Conservation (phyloP, 164 flowering plant genomes). For the Saururus chinensis region DNA sequence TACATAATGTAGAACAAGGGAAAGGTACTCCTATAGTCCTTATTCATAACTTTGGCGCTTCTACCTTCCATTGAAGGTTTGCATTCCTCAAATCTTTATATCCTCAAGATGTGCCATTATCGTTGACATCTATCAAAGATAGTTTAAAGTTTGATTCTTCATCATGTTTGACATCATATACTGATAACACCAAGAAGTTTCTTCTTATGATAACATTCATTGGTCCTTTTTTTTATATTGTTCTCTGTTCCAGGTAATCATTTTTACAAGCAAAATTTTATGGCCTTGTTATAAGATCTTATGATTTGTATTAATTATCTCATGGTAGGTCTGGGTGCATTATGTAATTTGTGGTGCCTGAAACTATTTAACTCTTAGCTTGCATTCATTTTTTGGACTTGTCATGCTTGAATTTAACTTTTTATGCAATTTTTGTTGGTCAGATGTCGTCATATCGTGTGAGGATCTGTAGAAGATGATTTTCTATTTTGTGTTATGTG, state of each 20-base stretch:
- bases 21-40: constrained; percentile 77
- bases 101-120: too few species aligned
- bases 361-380: too few species aligned
- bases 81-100: too few species aligned
- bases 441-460: background rate
- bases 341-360: too few species aligned
- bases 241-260: background rate
- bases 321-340: background rate
- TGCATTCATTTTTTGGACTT: background rate
- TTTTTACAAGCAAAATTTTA: too few species aligned
- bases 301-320: background rate
- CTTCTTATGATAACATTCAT: constrained; percentile 17
- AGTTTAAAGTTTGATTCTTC: too few species aligned
- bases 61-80: too few species aligned
- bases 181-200: background rate
- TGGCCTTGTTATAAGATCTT: too few species aligned
- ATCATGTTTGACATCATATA: background rate
- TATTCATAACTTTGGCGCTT: constrained; percentile 97
- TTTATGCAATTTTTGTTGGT: background rate
- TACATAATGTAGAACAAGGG: constrained; percentile 91
- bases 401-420: background rate
- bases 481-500: too few species aligned
- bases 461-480: too few species aligned
- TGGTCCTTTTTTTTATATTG: constrained; percentile 55
- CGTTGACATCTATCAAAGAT: too few species aligned